Evolutionary conservation across 768 basidiomycete genomes (phyloP), one percentile per base, ranked within the genome.

Genomic region (Boletus bicolor): DNA sequence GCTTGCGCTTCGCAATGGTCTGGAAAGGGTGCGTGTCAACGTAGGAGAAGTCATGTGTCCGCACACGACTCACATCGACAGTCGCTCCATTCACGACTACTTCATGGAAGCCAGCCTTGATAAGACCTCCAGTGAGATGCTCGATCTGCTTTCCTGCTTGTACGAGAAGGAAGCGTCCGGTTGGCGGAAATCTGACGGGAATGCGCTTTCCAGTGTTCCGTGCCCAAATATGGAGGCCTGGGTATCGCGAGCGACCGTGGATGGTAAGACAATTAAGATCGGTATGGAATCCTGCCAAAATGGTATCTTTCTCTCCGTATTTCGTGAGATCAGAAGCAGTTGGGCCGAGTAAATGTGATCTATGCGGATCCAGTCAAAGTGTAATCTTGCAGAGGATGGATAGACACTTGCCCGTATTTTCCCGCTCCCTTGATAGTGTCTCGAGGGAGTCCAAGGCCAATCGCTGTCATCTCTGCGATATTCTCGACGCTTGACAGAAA

Each of bases 131-230:
- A 24, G 79, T 84, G 42, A 93, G 75, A 71, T 92, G 91, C 68
- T 97, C 95, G 11, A 98, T 81, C 68, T 98, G 95, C 72, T 94
- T 96, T 39, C 95, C 95, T 2, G 94, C 94, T 72, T 98, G 95
- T 1, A 98, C 92, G 14, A 98, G 82, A 35, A 98, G 79, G 67
- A 86, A 86, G 39, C 86, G 82, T 46, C 85, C 85, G 4, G 88
- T 90, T 1, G 81, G 77, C 1, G 94, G 94, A 48, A 98, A 92
- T 65, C 80, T 84, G 44, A 97, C 94, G 2, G 86, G 77, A 57
- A 98, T 91, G 14, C 91, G 85, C 68, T 90, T 93, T 32, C 95
- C 95, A 0, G 87, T 87, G 66, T 98, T 97, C 37, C 95, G 82
- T 14, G 93, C 95, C 95, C 95, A 97, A 50, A 98, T 90, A 69